Base-by-base conservation (phyloP, 305 asterid genomes). In the Fraxinus xanthoxyloides region DNA sequence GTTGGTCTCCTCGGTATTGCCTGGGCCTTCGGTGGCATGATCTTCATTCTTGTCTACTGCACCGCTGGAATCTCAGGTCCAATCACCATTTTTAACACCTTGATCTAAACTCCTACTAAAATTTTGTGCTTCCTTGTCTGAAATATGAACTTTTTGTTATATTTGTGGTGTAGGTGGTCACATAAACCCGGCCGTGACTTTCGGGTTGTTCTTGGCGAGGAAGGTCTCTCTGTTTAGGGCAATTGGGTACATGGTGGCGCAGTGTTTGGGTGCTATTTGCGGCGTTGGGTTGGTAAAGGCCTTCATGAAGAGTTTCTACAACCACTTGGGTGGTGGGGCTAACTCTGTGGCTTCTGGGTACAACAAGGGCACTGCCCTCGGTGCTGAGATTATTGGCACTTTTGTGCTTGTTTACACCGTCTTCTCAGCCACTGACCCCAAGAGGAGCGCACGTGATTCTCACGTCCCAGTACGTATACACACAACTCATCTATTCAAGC, bases 1-100 rank as follows among this genome's bases (percentile, higher is more conserved):
- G 98, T 94, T 13, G 98, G 97, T 40, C 73, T 90, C 82, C 97
- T 94, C 10, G 98, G 98, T 48, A 90, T 94, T 75, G 89, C 98
- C 32, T 94, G 98, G 98, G 96, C 98, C 8, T 92, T 94, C 78
- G 98, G 98, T 36, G 98, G 98, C 90, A 92, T 90, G 97, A 92
- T 93, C 75, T 93, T 92, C 79, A 78, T 93, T 81, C 97, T 92
- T 59, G 98, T 93, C 63, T 93, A 93, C 95, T 93, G 98, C 97
- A 93, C 98, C 82, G 98, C 98, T 43, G 98, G 98, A 1, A 92
- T 93, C 80, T 93, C 98, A 32, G 98, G 96, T 70, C 34, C 17
- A 3, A n/a, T 7, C 2, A 1, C 48, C 19, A 0, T 24, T 32
- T 19, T 2, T 4, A 59, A 23, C 69, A 17, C 61, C 54, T 0